Base-by-base conservation (phyloP, 176 grass and related monocot species). In the Oryza meridionalis region DNA sequence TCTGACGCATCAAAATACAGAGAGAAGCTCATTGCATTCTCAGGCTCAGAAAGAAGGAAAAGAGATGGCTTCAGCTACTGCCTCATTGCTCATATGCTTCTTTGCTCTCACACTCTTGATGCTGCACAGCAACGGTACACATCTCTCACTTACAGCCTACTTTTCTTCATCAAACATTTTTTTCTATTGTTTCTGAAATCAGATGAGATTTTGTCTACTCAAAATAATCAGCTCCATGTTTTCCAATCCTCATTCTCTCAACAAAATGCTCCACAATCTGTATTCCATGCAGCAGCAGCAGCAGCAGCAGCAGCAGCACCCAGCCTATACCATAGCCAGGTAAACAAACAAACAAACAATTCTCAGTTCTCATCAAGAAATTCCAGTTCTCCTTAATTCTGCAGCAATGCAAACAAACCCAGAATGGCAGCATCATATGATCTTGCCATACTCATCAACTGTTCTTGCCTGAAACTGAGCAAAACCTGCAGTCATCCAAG, bases 41-140 rank as follows among this genome's bases (percentile, higher is more conserved):
- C 29, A 42, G 5, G 10, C 32, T 27, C 21, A 31, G 59, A 62
- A 69, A 46, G 2, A 25, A 78, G 33, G 25, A 69, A 43, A 0
- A 62, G 9, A 26, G 21, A 90, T 79, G 84, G 63, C 84, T 22
- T 50, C 74, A 27, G 22, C 79, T 62, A 13, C 53, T 26, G 9
- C 31, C 62, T 63, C 17, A 50, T 21, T 83, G 49, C 0, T 79
- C 38, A 5, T 40, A n/a, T 25, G 42, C 38, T 14, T 25, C 9
- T 46, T 77, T 11, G 79, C 75, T 12, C 62, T 90, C 75, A 2
- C 70, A 26, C 27, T 90, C 2, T 13, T 77, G 0, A 65, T 32
- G 35, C 38, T 68, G 15, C 29, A 16, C 37, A 9, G 27, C 21
- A 3, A 69, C 10, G 84, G 84, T 90, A 86, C 10, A 5, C 15